Evolutionary conservation across 257 asterid species (phyloP), one percentile per base, ranked within the genome.

Genomic region (Ophiorrhiza pumila): DNA sequence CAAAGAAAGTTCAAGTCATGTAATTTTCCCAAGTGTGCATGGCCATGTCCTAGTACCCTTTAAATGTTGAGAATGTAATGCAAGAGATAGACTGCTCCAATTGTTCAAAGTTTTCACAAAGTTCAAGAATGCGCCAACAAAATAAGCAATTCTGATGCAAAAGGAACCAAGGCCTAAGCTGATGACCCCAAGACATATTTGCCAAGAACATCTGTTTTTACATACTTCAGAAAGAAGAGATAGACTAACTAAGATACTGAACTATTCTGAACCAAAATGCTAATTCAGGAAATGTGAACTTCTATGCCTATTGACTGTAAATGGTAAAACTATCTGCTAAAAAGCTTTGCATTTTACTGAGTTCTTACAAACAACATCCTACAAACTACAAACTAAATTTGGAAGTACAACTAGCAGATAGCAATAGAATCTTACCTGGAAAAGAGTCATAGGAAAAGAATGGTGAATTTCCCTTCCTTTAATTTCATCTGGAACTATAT

Each of bases 381-480:
- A 69, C 1, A 27, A 41, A 27, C 42, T 18, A 7, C n/a, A n/a
- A n/a, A n/a, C n/a, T n/a, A 27, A 64, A 65, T 47, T 35, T 35
- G 34, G 63, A 56, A 59, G 3, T 1, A 46, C 20, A 53, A 9
- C 17, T 20, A n/a, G 52, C 11, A 65, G 25, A 20, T 57, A 18
- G 80, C 46, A 60, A 34, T 43, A 47, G 5, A 83, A 75, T 18
- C 80, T 64, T 63, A 92, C 99, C 95, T 80, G 95, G 74, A 94
- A 90, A 84, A 94, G 90, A 68, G 91, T 86, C 89, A 94, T 87
- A 1, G 98, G 98, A 82, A 95, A 95, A 18, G 88, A 85, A 82
- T 84, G 96, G 72, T 78, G 90, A 84, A 95, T 90, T 86, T 95
- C 97, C 80, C 98, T 90, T 73, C 97, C 97, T 82, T 92, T 91